A percentile compares a stretch with the other conserved stretches of the same genome.
phyloP scores from a whole-genome alignment of 352 stramenopile species.

The Phytophthora chlamydospora region DNA sequence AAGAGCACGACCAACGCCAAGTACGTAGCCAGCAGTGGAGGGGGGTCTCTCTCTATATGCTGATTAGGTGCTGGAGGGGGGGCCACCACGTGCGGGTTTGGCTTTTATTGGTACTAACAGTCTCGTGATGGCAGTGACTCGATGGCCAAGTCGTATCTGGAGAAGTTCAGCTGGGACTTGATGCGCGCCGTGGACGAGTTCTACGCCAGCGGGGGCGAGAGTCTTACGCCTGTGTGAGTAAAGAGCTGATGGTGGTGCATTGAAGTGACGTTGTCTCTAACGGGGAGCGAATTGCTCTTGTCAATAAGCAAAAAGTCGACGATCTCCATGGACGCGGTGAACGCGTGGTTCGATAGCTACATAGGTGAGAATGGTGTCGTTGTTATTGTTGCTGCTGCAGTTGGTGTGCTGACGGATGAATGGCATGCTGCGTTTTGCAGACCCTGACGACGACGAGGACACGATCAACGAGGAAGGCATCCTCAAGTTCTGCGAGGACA shows the following conservation, averaged over 20 bases:
- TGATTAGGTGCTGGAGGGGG: too few relatives aligned
- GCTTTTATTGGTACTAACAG: neutral
- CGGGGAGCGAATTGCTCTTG: neutral
- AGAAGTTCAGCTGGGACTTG: conserved; percentile 83
- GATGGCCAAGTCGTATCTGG: conserved; percentile 73
- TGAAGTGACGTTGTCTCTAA: neutral
- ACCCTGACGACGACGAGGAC: conserved; percentile 64
- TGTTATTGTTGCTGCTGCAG: neutral
- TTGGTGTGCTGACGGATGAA: neutral
- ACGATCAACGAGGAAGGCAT: conserved; percentile 78
- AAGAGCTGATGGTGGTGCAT: neutral
- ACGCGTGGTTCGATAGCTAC: conserved; percentile 75
- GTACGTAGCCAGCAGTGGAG: conserved; percentile 37
- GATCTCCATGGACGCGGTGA: conserved; percentile 50
- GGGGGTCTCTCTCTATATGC: neutral
- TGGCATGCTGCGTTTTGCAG: conserved; percentile 9
- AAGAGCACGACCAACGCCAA: conserved; percentile 77
- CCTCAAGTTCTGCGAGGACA: conserved; percentile 82
- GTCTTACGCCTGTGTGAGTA: conserved; percentile 27
- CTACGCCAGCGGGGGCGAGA: conserved; percentile 67
- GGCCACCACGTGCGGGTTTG: too few relatives aligned
- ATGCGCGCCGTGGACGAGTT: conserved; percentile 83
- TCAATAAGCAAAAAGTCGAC: conserved; percentile 34
- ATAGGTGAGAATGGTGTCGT: conserved; percentile 33
- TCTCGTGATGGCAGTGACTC: conserved; percentile 46